Evolutionary conservation across 768 basidiomycete genomes (phyloP).

Genomic region (Ramaria rubella): DNA sequence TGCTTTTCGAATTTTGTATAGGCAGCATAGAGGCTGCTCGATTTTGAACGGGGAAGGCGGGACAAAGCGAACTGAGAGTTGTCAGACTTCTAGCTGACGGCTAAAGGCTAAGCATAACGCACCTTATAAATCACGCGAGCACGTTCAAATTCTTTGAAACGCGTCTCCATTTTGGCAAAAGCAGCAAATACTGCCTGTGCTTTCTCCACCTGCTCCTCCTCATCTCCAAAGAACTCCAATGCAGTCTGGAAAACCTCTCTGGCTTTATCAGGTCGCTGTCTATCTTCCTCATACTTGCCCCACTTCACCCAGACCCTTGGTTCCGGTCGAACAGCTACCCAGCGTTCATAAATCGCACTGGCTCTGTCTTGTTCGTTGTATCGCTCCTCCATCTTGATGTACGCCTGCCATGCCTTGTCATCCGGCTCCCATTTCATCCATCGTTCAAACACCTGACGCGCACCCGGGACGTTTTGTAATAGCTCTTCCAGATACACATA

Average conservation of each 20-base stretch:
- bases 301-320: constrained; percentile 61
- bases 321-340: constrained; percentile 65
- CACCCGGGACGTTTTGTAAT: constrained; percentile 91
- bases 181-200: constrained; percentile 88
- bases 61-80: constrained; percentile 80
- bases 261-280: constrained; percentile 58
- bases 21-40: constrained; percentile 76
- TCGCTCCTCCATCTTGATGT: constrained; percentile 94
- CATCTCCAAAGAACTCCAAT: constrained; percentile 83
- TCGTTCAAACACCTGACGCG: constrained; percentile 94
- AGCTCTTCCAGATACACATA: constrained; percentile 98
- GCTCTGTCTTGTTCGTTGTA: constrained; percentile 90
- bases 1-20: constrained; percentile 99
- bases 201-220: constrained; percentile 82
- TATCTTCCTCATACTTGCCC: constrained; percentile 60
- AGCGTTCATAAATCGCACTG: constrained; percentile 87
- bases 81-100: background rate
- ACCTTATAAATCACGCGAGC: constrained; percentile 97
- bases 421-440: constrained; percentile 99
- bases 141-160: constrained; percentile 93
- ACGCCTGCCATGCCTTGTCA: constrained; percentile 99
- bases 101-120: constrained; percentile 1
- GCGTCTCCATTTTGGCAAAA: constrained; percentile 96
- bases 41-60: constrained; percentile 88
- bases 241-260: constrained; percentile 88